Evolutionary conservation across 2,329 filamentous ascomycete genomes (phyloP).

Genomic region (Zarea fungicola): DNA sequence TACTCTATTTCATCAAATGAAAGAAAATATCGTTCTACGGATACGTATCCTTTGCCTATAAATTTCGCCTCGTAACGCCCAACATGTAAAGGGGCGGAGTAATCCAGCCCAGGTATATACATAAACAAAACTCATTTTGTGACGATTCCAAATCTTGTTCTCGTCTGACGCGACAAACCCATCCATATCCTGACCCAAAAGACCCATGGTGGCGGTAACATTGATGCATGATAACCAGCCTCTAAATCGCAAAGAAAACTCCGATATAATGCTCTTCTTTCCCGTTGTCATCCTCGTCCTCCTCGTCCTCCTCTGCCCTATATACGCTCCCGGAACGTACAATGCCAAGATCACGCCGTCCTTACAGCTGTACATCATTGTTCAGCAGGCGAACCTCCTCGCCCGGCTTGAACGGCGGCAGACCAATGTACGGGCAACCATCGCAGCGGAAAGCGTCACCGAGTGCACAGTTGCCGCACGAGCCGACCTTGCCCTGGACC

Average conservation of each 20-base stretch:
- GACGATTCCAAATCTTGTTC: constrained; percentile 11
- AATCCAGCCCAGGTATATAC: not conserved
- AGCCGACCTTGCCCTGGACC: constrained; percentile 92
- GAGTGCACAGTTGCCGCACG: constrained; percentile 88
- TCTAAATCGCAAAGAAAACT: not conserved
- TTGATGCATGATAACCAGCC: constrained; percentile 6
- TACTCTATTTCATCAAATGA: too few relatives aligned
- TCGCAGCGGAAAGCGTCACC: constrained; percentile 83
- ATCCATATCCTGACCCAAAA: constrained; percentile 1
- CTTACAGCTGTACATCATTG: constrained; percentile 74
- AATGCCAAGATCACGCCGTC: not conserved
- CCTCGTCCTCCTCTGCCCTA: not conserved
- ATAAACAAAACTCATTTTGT: constrained; percentile 1
- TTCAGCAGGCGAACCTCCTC: constrained; percentile 88
- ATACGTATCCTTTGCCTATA: too few relatives aligned
- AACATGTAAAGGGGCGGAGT: not conserved
- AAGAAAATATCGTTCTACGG: too few relatives aligned
- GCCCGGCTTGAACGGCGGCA: constrained; percentile 94
- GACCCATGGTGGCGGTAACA: not conserved
- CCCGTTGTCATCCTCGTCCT: not conserved
- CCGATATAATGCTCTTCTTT: constrained; percentile 7
- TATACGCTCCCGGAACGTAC: not conserved
- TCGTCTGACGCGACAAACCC: constrained; percentile 2
- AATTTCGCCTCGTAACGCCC: constrained; percentile 11
- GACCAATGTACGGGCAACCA: constrained; percentile 74